phyloP scores from a whole-genome alignment of 108 stramenopile species.

The Stephanodiscus triporus region DNA sequence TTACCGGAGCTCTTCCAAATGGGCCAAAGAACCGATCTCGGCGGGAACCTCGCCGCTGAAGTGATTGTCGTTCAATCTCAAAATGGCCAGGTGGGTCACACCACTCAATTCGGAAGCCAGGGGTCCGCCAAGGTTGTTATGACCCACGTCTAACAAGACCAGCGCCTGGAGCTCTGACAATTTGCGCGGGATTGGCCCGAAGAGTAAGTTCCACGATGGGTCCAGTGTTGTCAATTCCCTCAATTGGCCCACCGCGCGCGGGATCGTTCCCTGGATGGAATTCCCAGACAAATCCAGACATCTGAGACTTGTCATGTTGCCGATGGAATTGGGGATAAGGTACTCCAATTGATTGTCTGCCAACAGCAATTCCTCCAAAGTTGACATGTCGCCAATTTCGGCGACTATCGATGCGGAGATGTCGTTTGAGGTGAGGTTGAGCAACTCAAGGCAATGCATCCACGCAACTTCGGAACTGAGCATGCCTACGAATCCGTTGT shows the following conservation, averaged over 20 bases:
- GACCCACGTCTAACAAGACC: conserved; percentile 31
- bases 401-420: conserved; percentile 34
- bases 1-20: conserved; percentile 49
- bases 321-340: conserved; percentile 34
- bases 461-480: conserved; percentile 23
- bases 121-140: conserved; percentile 48
- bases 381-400: conserved; percentile 30
- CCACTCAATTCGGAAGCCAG: conserved; percentile 38
- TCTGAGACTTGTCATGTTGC: conserved; percentile 10
- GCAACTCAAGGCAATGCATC: conserved; percentile 11
- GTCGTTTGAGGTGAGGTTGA: conserved; percentile 45
- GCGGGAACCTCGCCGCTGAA: conserved; percentile 50
- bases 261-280: conserved; percentile 53
- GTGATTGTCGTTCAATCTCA: conserved; percentile 54
- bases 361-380: conserved; percentile 28
- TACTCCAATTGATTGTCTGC: conserved; percentile 31
- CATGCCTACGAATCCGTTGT: conserved; percentile 47
- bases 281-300: conserved; percentile 52
- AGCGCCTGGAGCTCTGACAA: conserved; percentile 28
- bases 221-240: conserved; percentile 37
- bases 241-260: conserved; percentile 57
- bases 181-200: conserved; percentile 37
- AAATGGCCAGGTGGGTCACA: conserved; percentile 35
- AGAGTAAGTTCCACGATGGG: conserved; percentile 36
- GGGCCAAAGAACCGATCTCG: conserved; percentile 56